Evolutionary conservation across 768 basidiomycete genomes (phyloP).

Genomic region (Rhodocollybia butyracea): DNA sequence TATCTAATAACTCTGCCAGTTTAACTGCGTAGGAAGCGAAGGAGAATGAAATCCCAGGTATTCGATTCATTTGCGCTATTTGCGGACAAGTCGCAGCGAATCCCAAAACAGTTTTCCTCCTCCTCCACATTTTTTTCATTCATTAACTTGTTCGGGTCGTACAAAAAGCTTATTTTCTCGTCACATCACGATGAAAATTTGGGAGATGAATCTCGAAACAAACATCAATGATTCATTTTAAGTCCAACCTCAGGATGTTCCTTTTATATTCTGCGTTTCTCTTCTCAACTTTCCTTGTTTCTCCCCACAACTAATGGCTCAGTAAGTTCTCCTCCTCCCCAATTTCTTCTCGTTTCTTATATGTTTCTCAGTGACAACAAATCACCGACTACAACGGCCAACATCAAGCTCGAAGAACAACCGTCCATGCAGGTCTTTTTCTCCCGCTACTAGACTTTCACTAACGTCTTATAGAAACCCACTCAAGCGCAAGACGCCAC

Average conservation of each 20-base stretch:
- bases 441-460: background rate
- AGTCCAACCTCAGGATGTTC: background rate
- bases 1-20: slow-evolving; percentile 1
- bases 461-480: background rate
- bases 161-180: background rate
- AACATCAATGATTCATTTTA: slow-evolving; percentile 5
- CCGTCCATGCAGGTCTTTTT: background rate
- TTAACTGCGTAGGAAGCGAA: background rate
- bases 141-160: background rate
- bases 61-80: slow-evolving; percentile 3
- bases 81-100: background rate
- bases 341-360: background rate
- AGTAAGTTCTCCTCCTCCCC: background rate
- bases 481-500: slow-evolving; percentile 6
- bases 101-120: background rate
- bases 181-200: slow-evolving; percentile 5
- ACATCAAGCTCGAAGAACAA: slow-evolving; percentile 3
- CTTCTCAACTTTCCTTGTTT: background rate
- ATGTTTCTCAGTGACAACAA: background rate
- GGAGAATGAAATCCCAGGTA: background rate
- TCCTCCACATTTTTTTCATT: background rate
- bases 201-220: background rate
- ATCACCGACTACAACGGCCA: background rate
- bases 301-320: background rate
- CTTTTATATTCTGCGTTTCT: slow-evolving; percentile 1